Evolutionary conservation across 352 stramenopile genomes (phyloP).

Genomic region (Globisporangium nunn): DNA sequence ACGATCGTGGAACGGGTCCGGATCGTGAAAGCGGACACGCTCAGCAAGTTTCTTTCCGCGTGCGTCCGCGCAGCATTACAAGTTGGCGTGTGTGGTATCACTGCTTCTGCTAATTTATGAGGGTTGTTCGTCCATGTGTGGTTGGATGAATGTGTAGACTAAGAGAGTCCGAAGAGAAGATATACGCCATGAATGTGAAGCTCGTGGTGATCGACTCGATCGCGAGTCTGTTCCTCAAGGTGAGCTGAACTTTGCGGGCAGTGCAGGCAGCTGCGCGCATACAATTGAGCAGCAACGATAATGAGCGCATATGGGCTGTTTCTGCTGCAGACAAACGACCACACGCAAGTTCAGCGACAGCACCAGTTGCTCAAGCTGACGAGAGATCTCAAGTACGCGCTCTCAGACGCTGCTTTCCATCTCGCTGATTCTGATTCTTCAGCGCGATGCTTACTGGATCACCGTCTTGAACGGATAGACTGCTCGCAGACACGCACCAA

Average conservation of each 20-base stretch:
- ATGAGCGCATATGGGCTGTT: background rate
- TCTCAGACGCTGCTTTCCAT: background rate
- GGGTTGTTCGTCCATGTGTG: background rate
- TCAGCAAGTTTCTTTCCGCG: slow-evolving; percentile 35
- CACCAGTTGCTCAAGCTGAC: slow-evolving; percentile 41
- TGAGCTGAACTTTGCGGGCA: slow-evolving; percentile 6
- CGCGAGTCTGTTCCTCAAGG: slow-evolving; percentile 51
- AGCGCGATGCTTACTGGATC: background rate
- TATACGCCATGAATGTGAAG: slow-evolving; percentile 41
- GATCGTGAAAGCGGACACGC: slow-evolving; percentile 29
- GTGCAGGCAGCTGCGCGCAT: background rate
- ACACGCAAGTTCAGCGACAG: slow-evolving; percentile 32
- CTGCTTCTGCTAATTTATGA: background rate
- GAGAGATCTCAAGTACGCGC: slow-evolving; percentile 43
- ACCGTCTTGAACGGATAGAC: slow-evolving; percentile 14
- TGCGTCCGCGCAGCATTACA: slow-evolving; percentile 11
- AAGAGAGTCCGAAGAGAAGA: slow-evolving; percentile 39
- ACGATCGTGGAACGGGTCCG: slow-evolving; percentile 35
- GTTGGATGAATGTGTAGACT: slow-evolving; percentile 24
- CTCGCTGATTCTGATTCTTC: background rate
- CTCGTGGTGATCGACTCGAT: slow-evolving; percentile 75
- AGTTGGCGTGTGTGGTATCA: background rate
- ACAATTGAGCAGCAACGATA: background rate
- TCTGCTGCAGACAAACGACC: slow-evolving; percentile 22
- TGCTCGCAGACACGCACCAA: slow-evolving; percentile 56